Conservation (phyloP, 345 rosid species). For the Nephelium lappaceum region DNA sequence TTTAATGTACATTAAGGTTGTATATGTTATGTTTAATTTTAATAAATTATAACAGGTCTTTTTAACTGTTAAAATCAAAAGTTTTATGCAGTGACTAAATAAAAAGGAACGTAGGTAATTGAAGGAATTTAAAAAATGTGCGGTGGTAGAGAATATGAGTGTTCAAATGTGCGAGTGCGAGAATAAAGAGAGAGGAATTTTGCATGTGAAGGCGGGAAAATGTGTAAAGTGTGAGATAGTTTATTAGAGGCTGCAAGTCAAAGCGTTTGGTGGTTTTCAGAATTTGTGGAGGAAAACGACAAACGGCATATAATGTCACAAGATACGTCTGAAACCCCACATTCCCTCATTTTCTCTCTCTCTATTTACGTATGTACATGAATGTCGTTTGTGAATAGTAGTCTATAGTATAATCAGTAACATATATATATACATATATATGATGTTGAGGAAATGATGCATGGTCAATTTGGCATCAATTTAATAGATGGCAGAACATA, state of each 20-base stretch:
- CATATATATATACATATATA: too few species aligned
- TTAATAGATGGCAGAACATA: background rate
- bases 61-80: too few species aligned
- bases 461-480: background rate
- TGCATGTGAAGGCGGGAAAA: constrained; percentile 59
- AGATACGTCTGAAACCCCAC: constrained; percentile 31
- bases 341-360: background rate
- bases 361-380: background rate
- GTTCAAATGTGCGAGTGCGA: too few species aligned
- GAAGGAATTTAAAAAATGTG: too few species aligned
- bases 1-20: too few species aligned
- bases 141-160: too few species aligned
- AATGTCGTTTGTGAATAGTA: background rate
- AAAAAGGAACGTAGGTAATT: too few species aligned
- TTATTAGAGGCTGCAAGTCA: constrained; percentile 47
- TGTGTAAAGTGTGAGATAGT: background rate
- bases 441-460: too few species aligned
- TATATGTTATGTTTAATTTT: too few species aligned
- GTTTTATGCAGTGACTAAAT: too few species aligned
- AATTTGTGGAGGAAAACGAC: constrained; percentile 38
- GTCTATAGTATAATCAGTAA: too few species aligned
- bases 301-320: constrained; percentile 25
- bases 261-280: constrained; percentile 59
- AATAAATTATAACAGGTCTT: too few species aligned
- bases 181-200: constrained; percentile 8